Evolutionary conservation across 2,329 filamentous ascomycete species (phyloP), one percentile per base, ranked within the genome.

Genomic region (Aspergillus chevalieri): DNA sequence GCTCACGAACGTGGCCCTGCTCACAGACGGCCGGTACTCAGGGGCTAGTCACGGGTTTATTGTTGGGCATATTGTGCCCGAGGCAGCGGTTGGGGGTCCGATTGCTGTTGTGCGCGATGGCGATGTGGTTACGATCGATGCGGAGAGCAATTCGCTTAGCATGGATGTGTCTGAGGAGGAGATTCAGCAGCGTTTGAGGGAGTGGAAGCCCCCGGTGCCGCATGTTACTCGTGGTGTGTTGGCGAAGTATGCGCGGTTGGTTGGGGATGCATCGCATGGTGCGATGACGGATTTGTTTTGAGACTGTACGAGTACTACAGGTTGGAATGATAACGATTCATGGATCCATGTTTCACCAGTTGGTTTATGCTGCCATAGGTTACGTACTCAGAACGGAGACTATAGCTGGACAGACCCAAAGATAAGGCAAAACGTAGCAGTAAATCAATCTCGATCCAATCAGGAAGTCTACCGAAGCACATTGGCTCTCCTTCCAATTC

Each of bases 31-130:
- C 0, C 76, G 92, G 43, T 97, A 96, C 69, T 86, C 82, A 43
- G 92, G 92, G 28, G 92, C 90, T 2, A 87, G 81, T 47, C 91
- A 96, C 67, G 90, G 90, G 0, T 95, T 95, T 69, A 93, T 95
- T 62, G 89, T 97, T 14, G 92, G 92, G 1, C 91, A 96, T 63
- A 89, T 96, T 12, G 87, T 87, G 2, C 92, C 92, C 2, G 92
- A 97, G 70, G 92, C 92, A 0, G 89, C 87, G 1, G 85, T 86
- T 1, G 92, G 92, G 14, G 92, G 92, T 0, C 91, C 92, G 0
- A 90, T 97, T 63, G 91, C 87, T 0, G 74, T 95, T 5, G 88
- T 96, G 2, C 66, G 75, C 58, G 80, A 94, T 60, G 92, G 89
- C 2, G 92, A 97, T 68, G 70, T 81, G 22, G 83, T 97, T 46